A percentile compares a stretch with the other conserved stretches of the same genome.
Evolutionary conservation across 768 basidiomycete species (phyloP).

Genomic region (Russula sp.): DNA sequence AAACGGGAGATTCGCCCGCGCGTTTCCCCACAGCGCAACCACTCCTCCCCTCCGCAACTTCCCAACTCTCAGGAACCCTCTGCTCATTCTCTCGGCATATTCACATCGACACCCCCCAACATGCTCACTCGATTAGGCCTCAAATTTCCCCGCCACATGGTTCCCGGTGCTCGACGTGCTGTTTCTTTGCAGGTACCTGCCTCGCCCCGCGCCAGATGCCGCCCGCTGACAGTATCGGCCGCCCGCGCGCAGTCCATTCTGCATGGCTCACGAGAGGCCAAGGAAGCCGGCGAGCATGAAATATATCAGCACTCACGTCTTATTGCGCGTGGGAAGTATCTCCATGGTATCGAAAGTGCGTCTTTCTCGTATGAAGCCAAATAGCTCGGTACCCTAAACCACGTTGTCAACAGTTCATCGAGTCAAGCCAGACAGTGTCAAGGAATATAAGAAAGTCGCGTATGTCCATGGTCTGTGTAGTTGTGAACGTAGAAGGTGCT

Average conservation of each 20-base stretch:
- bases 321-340: conserved; percentile 90
- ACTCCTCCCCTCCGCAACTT: background rate
- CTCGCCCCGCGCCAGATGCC: conserved; percentile 19
- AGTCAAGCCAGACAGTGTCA: conserved; percentile 73
- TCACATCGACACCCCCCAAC: background rate
- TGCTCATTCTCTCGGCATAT: background rate
- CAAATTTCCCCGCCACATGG: conserved; percentile 20
- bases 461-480: conserved; percentile 34
- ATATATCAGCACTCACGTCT: conserved; percentile 78
- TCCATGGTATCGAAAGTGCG: conserved; percentile 86
- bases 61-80: background rate
- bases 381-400: conserved; percentile 4
- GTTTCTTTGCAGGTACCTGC: conserved; percentile 33
- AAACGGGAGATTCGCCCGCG: background rate
- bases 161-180: conserved; percentile 24
- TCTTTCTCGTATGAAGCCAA: conserved; percentile 8
- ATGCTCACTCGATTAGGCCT: conserved; percentile 28
- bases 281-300: conserved; percentile 71
- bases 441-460: conserved; percentile 88
- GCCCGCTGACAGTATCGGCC: conserved; percentile 25
- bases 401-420: conserved; percentile 56
- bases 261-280: conserved; percentile 91
- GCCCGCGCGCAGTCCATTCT: conserved; percentile 59
- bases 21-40: background rate
- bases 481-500: conserved; percentile 4